A percentile compares a stretch with the other conserved stretches of the same genome.
These are phyloP conservation scores for Leptodermis oblonga DNA, from an alignment of 257 asterid genomes.

Conservation along the genomic window DNA sequence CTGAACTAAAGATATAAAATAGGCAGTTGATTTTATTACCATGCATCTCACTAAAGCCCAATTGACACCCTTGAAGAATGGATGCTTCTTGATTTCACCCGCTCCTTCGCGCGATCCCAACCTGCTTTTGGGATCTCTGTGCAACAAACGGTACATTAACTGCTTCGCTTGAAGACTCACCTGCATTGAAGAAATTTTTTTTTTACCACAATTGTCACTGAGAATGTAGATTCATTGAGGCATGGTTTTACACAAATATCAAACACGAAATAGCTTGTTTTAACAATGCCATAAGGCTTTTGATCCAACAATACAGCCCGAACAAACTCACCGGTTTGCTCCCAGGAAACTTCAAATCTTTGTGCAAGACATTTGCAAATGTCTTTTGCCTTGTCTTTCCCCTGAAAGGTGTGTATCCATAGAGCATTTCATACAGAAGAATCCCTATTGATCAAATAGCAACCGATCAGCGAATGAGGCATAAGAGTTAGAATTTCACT, in stretches of 20 bases:
- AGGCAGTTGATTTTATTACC: slow-evolving; percentile 43
- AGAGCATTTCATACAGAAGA: slow-evolving; percentile 87
- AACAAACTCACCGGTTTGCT: slow-evolving; percentile 58
- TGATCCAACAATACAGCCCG: slow-evolving; percentile 8
- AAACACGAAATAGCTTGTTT: too few relatives aligned
- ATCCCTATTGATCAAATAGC: slow-evolving; percentile 49
- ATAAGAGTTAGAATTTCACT: neutral
- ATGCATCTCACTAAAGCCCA: slow-evolving; percentile 95
- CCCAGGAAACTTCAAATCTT: slow-evolving; percentile 82
- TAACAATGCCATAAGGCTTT: neutral
- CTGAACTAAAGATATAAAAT: neutral
- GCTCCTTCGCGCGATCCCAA: slow-evolving; percentile 94
- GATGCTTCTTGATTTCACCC: slow-evolving; percentile 80
- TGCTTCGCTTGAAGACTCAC: slow-evolving; percentile 86
- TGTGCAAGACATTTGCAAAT: slow-evolving; percentile 78
- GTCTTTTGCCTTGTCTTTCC: slow-evolving; percentile 99
- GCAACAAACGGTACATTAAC: slow-evolving; percentile 73
- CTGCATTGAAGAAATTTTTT: slow-evolving; percentile 37
- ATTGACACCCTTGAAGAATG: slow-evolving; percentile 79
- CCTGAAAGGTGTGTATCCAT: slow-evolving; percentile 93
- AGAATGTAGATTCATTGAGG: neutral
- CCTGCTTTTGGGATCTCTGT: slow-evolving; percentile 92
- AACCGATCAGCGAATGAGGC: neutral
- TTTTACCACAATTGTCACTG: neutral
- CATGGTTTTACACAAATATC: too few relatives aligned